phyloP scores from a whole-genome alignment of 768 basidiomycete species.

The Tricholoma sp. region DNA sequence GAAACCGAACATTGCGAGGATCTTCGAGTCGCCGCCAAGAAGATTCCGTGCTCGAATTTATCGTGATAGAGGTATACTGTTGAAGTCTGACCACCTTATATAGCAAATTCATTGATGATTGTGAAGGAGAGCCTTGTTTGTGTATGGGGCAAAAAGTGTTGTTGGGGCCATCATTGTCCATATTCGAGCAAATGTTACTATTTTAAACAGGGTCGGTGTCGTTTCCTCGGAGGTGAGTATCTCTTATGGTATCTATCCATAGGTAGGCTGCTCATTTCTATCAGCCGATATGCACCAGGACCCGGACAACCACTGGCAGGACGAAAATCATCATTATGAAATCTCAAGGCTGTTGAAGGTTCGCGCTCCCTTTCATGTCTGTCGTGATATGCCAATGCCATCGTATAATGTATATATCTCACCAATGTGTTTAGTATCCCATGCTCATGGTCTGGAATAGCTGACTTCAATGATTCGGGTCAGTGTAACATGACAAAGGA shows the following conservation, averaged over 20 bases:
- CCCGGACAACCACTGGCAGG: constrained; percentile 18
- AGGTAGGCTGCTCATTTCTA: constrained; percentile 13
- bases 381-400: not conserved
- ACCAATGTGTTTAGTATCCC: no score
- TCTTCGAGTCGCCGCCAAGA: constrained; percentile 52
- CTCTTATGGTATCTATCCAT: not conserved
- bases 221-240: constrained; percentile 54
- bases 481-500: not conserved
- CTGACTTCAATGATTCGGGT: no score
- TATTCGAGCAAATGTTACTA: constrained; percentile 37
- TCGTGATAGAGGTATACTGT: constrained; percentile 47
- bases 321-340: constrained; percentile 6
- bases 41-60: constrained; percentile 52
- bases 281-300: constrained; percentile 39
- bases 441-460: no score
- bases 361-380: not conserved
- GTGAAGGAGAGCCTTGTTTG: constrained; percentile 53
- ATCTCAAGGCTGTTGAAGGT: not conserved
- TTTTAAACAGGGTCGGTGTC: constrained; percentile 52
- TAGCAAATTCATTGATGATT: constrained; percentile 5
- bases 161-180: constrained; percentile 49
- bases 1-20: constrained; percentile 47
- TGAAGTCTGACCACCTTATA: not conserved
- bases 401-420: no score
- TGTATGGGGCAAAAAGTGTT: constrained; percentile 55